These are phyloP conservation scores for Zygnema cylindricum DNA, from an alignment of 139 green algal species.

Conservation along the genomic window DNA sequence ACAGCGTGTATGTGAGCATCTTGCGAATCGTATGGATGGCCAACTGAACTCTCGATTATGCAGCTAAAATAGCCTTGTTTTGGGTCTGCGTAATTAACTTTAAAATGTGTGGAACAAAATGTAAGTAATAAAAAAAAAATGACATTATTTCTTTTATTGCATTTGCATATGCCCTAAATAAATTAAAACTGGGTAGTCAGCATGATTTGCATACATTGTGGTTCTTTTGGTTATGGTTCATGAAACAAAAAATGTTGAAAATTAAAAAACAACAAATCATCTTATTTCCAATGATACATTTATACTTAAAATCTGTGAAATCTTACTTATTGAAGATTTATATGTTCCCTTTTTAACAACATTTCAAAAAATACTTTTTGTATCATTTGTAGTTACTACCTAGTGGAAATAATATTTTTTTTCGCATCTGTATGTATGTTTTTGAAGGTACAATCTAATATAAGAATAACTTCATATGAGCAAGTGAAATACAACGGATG, in stretches of 20 bases:
- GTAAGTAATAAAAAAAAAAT: too few species aligned
- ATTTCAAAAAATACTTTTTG: too few species aligned
- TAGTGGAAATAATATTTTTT: not conserved
- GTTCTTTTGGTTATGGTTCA: too few species aligned
- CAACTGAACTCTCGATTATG: not conserved
- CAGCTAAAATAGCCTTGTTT: not conserved
- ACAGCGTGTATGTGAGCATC: not conserved
- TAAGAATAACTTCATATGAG: conserved; percentile 30
- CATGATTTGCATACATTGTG: too few species aligned
- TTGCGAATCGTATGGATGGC: not conserved
- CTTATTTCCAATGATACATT: not conserved
- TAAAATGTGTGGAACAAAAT: too few species aligned
- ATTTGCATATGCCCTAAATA: not conserved
- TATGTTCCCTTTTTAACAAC: not conserved
- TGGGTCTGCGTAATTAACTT: too few species aligned
- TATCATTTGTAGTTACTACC: too few species aligned
- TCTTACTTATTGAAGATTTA: not conserved
- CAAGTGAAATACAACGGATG: conserved; percentile 9
- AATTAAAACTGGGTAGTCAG: not conserved
- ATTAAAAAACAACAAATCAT: not conserved
- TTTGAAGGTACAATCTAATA: not conserved
- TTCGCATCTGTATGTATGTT: not conserved
- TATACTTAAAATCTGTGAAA: not conserved
- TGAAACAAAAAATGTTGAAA: not conserved
- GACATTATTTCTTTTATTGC: too few species aligned